Conservation (phyloP, 345 rosid genomes). For the Moricandia moricandioides region DNA sequence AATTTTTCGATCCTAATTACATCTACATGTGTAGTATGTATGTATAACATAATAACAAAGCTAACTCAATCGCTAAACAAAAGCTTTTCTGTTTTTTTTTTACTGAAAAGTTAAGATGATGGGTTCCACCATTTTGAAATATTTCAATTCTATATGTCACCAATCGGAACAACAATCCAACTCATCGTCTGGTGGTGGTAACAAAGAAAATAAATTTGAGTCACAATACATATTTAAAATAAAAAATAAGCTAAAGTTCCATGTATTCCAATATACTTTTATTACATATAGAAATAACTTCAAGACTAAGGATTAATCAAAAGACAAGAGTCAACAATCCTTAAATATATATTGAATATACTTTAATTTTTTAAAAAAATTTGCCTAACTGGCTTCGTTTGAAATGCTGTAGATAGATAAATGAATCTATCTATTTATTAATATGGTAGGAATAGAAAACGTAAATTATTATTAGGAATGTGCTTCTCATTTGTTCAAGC, state of each 20-base stretch:
- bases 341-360: background rate
- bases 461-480: slow-evolving; percentile 1
- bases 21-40: background rate
- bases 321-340: slow-evolving; percentile 6
- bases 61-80: background rate
- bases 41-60: background rate
- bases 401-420: slow-evolving; percentile 21
- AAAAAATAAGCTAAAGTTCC: background rate
- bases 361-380: background rate
- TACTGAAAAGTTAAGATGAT: background rate
- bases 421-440: slow-evolving; percentile 27
- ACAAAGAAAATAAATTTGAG: slow-evolving; percentile 4
- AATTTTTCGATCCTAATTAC: background rate
- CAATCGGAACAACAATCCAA: slow-evolving; percentile 17
- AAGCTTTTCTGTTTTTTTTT: background rate
- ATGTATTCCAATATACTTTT: slow-evolving; percentile 1
- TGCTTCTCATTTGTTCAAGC: slow-evolving; percentile 44
- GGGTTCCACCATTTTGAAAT: slow-evolving; percentile 12
- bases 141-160: background rate
- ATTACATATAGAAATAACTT: slow-evolving; percentile 7
- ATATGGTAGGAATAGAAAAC: background rate
- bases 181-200: background rate
- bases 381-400: slow-evolving; percentile 17
- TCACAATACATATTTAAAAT: slow-evolving; percentile 2
- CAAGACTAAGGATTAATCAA: slow-evolving; percentile 21